phyloP scores from a whole-genome alignment of 441 rosid genomes.

The Populus hybrid region DNA sequence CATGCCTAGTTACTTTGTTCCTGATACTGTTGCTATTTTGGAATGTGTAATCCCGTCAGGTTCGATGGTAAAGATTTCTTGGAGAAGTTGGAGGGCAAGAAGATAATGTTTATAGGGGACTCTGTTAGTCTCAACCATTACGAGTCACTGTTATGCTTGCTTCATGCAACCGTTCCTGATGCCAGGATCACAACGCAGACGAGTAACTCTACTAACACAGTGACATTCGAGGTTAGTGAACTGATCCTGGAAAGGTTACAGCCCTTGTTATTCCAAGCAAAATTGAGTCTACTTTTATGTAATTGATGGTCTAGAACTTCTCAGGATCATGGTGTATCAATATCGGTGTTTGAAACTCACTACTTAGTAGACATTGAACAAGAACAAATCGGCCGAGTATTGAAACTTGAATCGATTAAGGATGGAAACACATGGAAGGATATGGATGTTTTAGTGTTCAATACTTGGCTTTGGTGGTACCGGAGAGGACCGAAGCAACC shows the following conservation, averaged over 20 bases:
- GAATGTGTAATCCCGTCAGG: conserved; percentile 21
- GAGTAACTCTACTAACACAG: conserved; percentile 16
- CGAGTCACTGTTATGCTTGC: conserved; percentile 76
- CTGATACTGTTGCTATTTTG: background rate
- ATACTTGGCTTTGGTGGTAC: conserved; percentile 98
- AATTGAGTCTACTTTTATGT: conserved; percentile 28
- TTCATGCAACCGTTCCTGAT: conserved; percentile 56
- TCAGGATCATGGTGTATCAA: conserved; percentile 62
- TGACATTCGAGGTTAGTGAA: conserved; percentile 38
- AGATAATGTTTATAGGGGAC: conserved; percentile 83
- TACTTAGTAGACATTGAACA: conserved; percentile 64
- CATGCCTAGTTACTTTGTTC: background rate
- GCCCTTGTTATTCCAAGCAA: conserved; percentile 25
- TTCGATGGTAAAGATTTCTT: conserved; percentile 56
- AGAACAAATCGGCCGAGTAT: conserved; percentile 61
- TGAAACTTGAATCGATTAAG: conserved; percentile 72
- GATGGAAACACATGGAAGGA: conserved; percentile 61
- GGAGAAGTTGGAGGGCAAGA: conserved; percentile 54
- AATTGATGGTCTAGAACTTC: background rate
- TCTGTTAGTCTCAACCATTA: conserved; percentile 76
- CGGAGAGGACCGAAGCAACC: conserved; percentile 80
- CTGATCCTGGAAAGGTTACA: background rate
- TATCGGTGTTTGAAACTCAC: conserved; percentile 51
- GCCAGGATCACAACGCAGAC: conserved; percentile 27
- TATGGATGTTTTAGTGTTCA: conserved; percentile 66